phyloP scores from a whole-genome alignment of 2,329 filamentous ascomycete species.

The Cladosporium sp. region DNA sequence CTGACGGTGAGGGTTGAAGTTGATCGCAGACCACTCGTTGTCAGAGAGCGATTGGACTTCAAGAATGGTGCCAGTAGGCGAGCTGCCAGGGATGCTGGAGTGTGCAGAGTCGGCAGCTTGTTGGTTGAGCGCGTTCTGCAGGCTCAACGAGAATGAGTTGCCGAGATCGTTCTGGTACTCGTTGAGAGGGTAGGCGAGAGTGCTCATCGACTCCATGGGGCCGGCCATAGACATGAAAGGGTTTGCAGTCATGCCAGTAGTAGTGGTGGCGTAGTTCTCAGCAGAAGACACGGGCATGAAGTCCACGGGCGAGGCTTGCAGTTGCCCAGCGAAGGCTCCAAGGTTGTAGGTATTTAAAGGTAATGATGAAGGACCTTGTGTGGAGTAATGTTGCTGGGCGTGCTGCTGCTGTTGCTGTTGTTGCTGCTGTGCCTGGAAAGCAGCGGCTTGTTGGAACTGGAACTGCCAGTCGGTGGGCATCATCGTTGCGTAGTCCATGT shows the following conservation, averaged over 20 bases:
- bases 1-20: constrained; percentile 39
- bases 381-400: constrained; percentile 18
- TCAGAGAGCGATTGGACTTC: constrained; percentile 89
- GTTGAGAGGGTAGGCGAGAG: constrained; percentile 44
- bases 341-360: constrained; percentile 33
- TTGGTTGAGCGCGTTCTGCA: constrained; percentile 46
- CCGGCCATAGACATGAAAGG: constrained; percentile 38
- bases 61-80: constrained; percentile 73
- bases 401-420: constrained; percentile 16
- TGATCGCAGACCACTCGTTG: constrained; percentile 77
- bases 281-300: constrained; percentile 42
- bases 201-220: constrained; percentile 43
- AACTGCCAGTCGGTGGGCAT: constrained; percentile 41
- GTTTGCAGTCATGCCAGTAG: constrained; percentile 38
- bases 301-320: constrained; percentile 45
- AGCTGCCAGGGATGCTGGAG: constrained; percentile 51
- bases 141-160: constrained; percentile 44
- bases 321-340: constrained; percentile 35
- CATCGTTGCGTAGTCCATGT: constrained; percentile 31
- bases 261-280: constrained; percentile 33
- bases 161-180: constrained; percentile 69
- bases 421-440: constrained; percentile 8
- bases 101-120: constrained; percentile 34
- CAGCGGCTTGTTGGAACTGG: constrained; percentile 32
- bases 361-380: constrained; percentile 21